These are phyloP conservation scores for Lumnitzera racemosa DNA, from an alignment of 345 rosid genomes.

Conservation along the genomic window DNA sequence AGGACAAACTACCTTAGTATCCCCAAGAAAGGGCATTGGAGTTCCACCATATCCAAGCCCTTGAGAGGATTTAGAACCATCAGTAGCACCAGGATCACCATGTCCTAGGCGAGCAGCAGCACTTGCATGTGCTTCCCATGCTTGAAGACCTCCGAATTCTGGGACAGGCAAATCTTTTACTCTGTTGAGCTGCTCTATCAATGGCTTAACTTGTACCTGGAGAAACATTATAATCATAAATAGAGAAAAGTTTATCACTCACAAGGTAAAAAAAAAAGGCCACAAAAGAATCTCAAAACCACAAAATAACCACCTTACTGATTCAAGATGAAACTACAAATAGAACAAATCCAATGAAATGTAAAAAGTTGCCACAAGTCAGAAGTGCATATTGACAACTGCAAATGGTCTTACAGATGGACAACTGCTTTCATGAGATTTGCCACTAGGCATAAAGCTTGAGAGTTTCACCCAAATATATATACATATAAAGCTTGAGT, in stretches of 20 bases:
- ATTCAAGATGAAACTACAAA: too few species aligned
- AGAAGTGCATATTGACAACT: too few species aligned
- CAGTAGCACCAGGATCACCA: slow-evolving; percentile 59
- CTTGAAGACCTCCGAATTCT: slow-evolving; percentile 65
- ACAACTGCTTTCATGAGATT: too few species aligned
- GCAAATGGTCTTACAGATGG: too few species aligned
- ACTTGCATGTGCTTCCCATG: slow-evolving; percentile 89
- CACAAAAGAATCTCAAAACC: too few species aligned
- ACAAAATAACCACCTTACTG: too few species aligned
- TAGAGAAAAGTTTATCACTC: not conserved
- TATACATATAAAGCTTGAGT: too few species aligned
- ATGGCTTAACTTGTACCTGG: slow-evolving; percentile 71
- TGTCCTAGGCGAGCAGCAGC: slow-evolving; percentile 49
- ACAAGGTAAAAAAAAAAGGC: too few species aligned
- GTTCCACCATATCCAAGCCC: slow-evolving; percentile 56
- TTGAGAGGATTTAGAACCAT: slow-evolving; percentile 65
- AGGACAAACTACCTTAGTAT: slow-evolving; percentile 54
- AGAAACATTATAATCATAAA: slow-evolving; percentile 16
- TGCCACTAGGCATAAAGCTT: too few species aligned
- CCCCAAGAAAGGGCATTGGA: slow-evolving; percentile 87
- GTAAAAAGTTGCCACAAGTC: too few species aligned
- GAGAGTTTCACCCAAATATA: too few species aligned
- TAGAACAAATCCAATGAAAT: too few species aligned
- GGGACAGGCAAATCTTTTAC: slow-evolving; percentile 79
- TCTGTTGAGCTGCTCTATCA: slow-evolving; percentile 65